Base-by-base conservation (phyloP, 2,329 filamentous ascomycete species). In the Penicillium sp. region DNA sequence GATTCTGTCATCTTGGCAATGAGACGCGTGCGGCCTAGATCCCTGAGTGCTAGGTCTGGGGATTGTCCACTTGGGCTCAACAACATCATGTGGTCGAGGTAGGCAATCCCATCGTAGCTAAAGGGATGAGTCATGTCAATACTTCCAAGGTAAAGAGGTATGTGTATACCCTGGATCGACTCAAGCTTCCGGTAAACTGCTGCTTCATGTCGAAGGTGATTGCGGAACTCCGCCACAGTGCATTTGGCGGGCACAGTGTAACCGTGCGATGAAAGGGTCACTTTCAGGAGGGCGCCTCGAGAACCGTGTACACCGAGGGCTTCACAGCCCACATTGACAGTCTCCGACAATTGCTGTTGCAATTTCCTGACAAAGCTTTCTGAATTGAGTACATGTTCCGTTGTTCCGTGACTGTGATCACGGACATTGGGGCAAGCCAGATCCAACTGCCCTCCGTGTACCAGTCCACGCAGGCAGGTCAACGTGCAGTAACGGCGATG, bases 171-270 rank as follows among this genome's bases (percentile, higher is more conserved):
- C 48, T 63, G 54, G 39, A 64, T 50, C 38, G 43, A 26, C 33
- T 26, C 11, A 9, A 64, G 58, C 41, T 36, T 46, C 13, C 39
- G 49, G 41, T 63, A 61, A 26, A 63, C 48, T 24, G 50, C 37
- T 46, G 56, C 53, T 45, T 64, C 59, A 34, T 52, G 50, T 37
- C 43, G 52, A 11, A 51, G 35, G 32, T 45, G 43, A 33, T 55
- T 28, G 4, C 52, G 28, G 51, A 58, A 64, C 26, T 54, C 54
- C 8, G 44, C 25, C 3, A 49, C 46, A 13, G 52, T 52, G 43
- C 55, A 58, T 53, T 64, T 65, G 9, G 52, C 58, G 37, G 58
- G 53, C 36, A 64, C 53, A 27, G 57, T 62, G 48, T 65, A 66
- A 29, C 57, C 56, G 47, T 61, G 49, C 29, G 55, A 61, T 44